Evolutionary conservation across 169 alveolate species (phyloP).

Genomic region (Eimeria acervulina): DNA sequence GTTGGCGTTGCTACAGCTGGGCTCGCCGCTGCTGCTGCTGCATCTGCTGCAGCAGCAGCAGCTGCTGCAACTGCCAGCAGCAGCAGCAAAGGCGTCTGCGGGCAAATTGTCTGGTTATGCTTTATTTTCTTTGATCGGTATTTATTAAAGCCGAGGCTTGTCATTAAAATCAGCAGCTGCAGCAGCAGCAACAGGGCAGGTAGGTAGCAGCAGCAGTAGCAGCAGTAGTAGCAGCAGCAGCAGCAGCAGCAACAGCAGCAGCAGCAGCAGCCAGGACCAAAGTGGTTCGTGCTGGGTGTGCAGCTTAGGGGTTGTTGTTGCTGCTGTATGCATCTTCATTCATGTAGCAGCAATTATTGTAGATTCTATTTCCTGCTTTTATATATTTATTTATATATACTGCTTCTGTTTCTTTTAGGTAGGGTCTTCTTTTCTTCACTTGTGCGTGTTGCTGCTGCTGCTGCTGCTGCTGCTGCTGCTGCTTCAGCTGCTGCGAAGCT

Average conservation of each 20-base stretch:
- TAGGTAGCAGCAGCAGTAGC: too few species aligned
- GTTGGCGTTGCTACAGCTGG: neutral
- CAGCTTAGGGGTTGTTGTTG: neutral
- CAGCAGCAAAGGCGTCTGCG: neutral
- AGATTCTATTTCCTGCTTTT: neutral
- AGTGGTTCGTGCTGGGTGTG: constrained; percentile 50
- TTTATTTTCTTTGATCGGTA: neutral
- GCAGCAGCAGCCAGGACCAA: constrained; percentile 48
- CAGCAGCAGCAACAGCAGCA: too few species aligned
- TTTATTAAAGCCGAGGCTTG: neutral
- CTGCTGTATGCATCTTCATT: neutral
- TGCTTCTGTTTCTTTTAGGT: neutral
- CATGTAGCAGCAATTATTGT: neutral
- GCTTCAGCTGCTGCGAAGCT: constrained; percentile 3
- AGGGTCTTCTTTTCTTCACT: neutral
- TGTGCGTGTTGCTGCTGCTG: too few species aligned
- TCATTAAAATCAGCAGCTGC: neutral
- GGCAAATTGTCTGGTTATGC: neutral
- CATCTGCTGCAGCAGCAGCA: neutral
- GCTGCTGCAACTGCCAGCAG: neutral
- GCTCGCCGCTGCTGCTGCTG: too few species aligned
- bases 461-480: constrained; percentile 50
- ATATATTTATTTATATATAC: too few species aligned
- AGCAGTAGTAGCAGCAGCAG: too few species aligned
- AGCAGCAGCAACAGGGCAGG: constrained; percentile 59